Conservation (phyloP, 1,284 basidiomycete genomes). For the Ustilago lituana region DNA sequence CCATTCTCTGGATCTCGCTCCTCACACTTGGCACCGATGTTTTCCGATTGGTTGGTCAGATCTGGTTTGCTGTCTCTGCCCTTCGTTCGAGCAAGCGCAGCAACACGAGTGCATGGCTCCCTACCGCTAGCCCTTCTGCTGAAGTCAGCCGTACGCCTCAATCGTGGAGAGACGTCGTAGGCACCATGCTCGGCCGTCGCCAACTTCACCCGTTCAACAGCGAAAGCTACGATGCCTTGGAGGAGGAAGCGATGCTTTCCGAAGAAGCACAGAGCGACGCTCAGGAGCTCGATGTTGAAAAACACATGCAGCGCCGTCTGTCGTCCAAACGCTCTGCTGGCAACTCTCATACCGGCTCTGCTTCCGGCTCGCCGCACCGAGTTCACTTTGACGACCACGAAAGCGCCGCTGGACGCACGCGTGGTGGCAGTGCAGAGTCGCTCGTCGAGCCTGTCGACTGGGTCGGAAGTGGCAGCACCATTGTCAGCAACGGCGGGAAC, state of each 20-base stretch:
- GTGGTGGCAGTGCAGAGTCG: constrained; percentile 27
- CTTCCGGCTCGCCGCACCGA: constrained; percentile 31
- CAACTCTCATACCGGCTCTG: constrained; percentile 13
- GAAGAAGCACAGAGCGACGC: constrained; percentile 32
- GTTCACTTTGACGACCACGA: constrained; percentile 42
- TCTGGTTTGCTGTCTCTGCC: constrained; percentile 23
- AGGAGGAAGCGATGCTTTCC: constrained; percentile 38
- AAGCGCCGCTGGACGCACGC: neutral
- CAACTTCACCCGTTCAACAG: constrained; percentile 1
- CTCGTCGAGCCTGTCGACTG: constrained; percentile 26
- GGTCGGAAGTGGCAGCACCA: constrained; percentile 39
- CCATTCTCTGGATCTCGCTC: constrained; percentile 54
- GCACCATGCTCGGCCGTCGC: constrained; percentile 17
- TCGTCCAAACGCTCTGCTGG: constrained; percentile 5
- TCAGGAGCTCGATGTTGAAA: constrained; percentile 30
- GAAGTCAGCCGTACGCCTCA: neutral
- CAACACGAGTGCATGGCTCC: constrained; percentile 8
- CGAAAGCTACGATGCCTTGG: constrained; percentile 39
- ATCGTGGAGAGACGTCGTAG: constrained; percentile 25
- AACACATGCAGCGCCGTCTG: constrained; percentile 12
- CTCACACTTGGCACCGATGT: constrained; percentile 51
- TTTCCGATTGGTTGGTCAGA: constrained; percentile 33
- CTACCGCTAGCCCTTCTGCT: neutral
- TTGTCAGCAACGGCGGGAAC: constrained; percentile 10
- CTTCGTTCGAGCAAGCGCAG: constrained; percentile 9